A percentile compares a stretch with the other conserved stretches of the same genome.
Conservation (phyloP, 108 stramenopile species). For the Cyclostephanos invisitatus region DNA sequence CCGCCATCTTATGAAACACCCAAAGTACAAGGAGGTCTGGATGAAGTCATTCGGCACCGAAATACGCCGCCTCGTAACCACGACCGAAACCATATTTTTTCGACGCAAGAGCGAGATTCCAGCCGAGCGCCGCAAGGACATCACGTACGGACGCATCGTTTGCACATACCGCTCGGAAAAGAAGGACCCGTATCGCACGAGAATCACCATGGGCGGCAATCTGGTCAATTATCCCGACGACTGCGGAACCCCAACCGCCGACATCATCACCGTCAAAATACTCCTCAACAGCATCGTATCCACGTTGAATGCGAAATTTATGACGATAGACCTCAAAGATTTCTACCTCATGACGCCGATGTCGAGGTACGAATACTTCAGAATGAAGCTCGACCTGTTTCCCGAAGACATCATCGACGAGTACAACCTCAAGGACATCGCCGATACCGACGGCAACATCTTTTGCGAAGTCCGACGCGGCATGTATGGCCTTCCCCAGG, state of each 20-base stretch:
- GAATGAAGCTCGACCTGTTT: conserved; percentile 2
- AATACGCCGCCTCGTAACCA: not conserved
- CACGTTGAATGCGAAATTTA: conserved; percentile 5
- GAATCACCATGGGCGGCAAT: conserved; percentile 40
- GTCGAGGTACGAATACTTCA: no score
- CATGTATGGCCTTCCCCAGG: conserved; percentile 45
- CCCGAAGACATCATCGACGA: conserved; percentile 38
- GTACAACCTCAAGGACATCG: conserved; percentile 25
- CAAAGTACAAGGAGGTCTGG: conserved; percentile 3
- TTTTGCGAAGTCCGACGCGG: conserved; percentile 28
- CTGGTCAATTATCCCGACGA: conserved; percentile 20
- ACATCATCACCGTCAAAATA: conserved; percentile 31
- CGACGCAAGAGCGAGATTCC: conserved; percentile 11
- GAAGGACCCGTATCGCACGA: conserved; percentile 16
- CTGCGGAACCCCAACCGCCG: conserved; percentile 32
- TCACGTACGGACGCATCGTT: conserved; percentile 38
- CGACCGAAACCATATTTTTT: conserved; percentile 13
- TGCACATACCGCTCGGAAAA: conserved; percentile 25
- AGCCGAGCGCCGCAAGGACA: not conserved
- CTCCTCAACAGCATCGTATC: conserved; percentile 21
- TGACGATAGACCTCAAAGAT: conserved; percentile 44
- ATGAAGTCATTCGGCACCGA: conserved; percentile 10
- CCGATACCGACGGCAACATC: conserved; percentile 7
- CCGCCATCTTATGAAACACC: conserved; percentile 17
- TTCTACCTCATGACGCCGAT: conserved; percentile 51